A percentile compares a stretch with the other conserved stretches of the same genome.
phyloP scores from a whole-genome alignment of 139 green algal species.

The Microglena sp. region DNA sequence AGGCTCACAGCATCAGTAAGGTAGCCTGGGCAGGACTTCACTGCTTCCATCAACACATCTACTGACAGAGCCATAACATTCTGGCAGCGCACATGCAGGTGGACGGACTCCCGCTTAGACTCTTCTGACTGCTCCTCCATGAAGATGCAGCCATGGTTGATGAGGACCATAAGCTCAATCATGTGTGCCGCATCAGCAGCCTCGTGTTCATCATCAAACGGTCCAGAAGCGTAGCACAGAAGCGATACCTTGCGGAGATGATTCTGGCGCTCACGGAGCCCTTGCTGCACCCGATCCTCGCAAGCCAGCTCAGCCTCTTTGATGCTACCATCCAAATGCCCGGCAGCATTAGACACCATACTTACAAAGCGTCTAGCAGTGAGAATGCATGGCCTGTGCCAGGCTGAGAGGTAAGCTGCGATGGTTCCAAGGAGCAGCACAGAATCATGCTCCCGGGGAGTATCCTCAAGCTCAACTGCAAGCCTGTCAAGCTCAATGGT shows the following conservation, averaged over 20 bases:
- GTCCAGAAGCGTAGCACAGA: slow-evolving; percentile 8
- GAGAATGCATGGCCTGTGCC: not conserved
- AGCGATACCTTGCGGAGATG: slow-evolving; percentile 8
- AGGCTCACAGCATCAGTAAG: not conserved
- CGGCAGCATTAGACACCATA: slow-evolving; percentile 23
- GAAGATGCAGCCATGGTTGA: slow-evolving; percentile 29
- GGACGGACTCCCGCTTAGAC: not conserved
- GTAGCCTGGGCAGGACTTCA: not conserved
- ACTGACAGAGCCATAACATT: slow-evolving; percentile 8
- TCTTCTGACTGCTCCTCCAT: not conserved
- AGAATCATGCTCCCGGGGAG: slow-evolving; percentile 18
- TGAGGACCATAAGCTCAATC: slow-evolving; percentile 16
- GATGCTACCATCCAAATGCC: slow-evolving; percentile 16
- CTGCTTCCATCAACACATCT: slow-evolving; percentile 1
- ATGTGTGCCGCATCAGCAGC: slow-evolving; percentile 1
- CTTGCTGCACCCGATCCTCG: not conserved
- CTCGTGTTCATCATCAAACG: too few species aligned
- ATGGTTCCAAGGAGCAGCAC: slow-evolving; percentile 35
- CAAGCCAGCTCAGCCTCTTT: not conserved
- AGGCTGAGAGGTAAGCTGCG: slow-evolving; percentile 29
- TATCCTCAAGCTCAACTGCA: slow-evolving; percentile 23
- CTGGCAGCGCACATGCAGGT: slow-evolving; percentile 16
- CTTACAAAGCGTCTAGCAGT: slow-evolving; percentile 27
- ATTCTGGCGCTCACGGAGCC: too few species aligned
- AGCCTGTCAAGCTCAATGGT: slow-evolving; percentile 8